Evolutionary conservation across 495 filamentous ascomycete genomes (phyloP), one percentile per base, ranked within the genome.

Genomic region (Hyphodiscus hymeniophilus): DNA sequence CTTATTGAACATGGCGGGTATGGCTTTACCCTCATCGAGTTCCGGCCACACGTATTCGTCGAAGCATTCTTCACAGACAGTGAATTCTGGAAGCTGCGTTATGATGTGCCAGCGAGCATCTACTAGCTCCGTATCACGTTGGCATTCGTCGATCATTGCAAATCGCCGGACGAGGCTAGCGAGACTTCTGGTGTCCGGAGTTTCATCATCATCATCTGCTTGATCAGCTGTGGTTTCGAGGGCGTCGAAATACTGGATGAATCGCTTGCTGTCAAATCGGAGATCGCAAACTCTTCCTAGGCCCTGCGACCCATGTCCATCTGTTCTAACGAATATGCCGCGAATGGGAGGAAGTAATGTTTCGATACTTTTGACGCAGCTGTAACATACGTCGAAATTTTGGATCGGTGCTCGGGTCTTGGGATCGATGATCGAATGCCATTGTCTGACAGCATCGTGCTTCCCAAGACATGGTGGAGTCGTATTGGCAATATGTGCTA

Each of bases 61-160:
- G 38, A 46, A 61, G 38, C 59, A 87, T 59, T 83, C 79, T 52
- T 81, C 75, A 64, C 82, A 87, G 39, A 83, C 74, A 4, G 79
- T 81, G 51, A 87, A 70, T 38, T 83, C 77, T 17, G 79, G 80
- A 0, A 85, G 61, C 11, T 66, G 56, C 1, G 80, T 74, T 45
- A 82, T 81, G 54, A 74, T 75, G 60, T 85, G 74, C 81, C 81
- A 85, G 0, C 63, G 65, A 39, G 64, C 61, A 40, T 64, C 62
- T 26, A 66, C 51, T 12, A 75, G 55, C 6, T 71, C 68, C 10
- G 60, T 66, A 58, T 81, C 77, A 12, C 70, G 66, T 5, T 62
- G 60, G 55, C 82, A 87, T 53, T 81, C 75, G 1, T 61, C 68
- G 15, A 76, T 59, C 13, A 60, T 63, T 4, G 69, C 63, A 46